Percentiles rank a stretch among this genome's conserved stretches.
phyloP scores from a whole-genome alignment of 768 basidiomycete species.

The Dioszegia crocea region DNA sequence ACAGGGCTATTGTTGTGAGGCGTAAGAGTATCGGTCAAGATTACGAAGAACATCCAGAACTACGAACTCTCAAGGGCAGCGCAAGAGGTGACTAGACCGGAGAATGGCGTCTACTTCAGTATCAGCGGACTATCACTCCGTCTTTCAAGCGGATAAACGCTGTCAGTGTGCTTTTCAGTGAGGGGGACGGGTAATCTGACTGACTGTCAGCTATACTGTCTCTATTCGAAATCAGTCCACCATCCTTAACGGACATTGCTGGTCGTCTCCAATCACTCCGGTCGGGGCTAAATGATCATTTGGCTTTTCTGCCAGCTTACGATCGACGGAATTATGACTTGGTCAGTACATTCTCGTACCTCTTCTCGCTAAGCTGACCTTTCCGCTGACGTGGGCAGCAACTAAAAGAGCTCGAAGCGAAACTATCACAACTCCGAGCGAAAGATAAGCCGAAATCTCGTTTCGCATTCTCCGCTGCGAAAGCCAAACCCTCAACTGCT shows the following conservation, averaged over 20 bases:
- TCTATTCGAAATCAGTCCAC: background rate
- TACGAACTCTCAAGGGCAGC: background rate
- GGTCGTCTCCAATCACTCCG: constrained; percentile 9
- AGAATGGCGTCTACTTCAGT: constrained; percentile 12
- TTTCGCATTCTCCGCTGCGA: constrained; percentile 63
- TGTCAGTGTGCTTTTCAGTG: constrained; percentile 9
- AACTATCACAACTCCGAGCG: constrained; percentile 57
- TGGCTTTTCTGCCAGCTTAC: constrained; percentile 21
- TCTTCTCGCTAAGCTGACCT: background rate
- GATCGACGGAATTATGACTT: constrained; percentile 29
- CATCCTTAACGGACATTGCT: constrained; percentile 9
- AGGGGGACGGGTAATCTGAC: too few relatives aligned
- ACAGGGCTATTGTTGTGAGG: too few relatives aligned
- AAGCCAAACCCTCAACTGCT: background rate
- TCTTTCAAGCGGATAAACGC: constrained; percentile 14
- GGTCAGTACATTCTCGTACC: constrained; percentile 15
- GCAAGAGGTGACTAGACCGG: too few relatives aligned
- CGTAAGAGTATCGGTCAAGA: too few relatives aligned
- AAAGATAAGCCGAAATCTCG: constrained; percentile 61
- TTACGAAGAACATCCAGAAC: too few relatives aligned
- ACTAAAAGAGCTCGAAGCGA: constrained; percentile 61
- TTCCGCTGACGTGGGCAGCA: constrained; percentile 54
- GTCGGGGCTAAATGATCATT: background rate
- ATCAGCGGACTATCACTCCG: constrained; percentile 18
- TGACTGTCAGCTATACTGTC: constrained; percentile 11